A percentile compares a stretch with the other conserved stretches of the same genome.
Evolutionary conservation across 176 grass and related monocot species (phyloP).

Genomic region (Dactylis glomerata): DNA sequence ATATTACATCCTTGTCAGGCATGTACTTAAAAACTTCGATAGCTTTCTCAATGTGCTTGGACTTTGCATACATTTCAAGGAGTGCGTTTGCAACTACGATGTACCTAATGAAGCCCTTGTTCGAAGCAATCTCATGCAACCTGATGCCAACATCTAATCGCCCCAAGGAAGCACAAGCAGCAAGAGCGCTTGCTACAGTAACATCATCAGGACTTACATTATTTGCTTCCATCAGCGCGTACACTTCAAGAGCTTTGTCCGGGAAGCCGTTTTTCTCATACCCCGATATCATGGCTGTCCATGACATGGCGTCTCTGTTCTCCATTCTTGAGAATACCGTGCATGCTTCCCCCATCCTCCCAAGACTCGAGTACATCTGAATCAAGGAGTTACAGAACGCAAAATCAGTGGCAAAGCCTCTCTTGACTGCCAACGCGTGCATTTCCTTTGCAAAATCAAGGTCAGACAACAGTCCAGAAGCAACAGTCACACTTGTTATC

Average conservation of each 20-base stretch:
- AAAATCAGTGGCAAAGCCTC: constrained; percentile 57
- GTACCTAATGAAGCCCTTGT: constrained; percentile 45
- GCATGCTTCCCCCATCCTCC: constrained; percentile 52
- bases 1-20: constrained; percentile 78
- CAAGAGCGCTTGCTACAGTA: constrained; percentile 64
- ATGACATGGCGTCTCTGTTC: constrained; percentile 64
- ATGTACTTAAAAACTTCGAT: constrained; percentile 76
- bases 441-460: constrained; percentile 62
- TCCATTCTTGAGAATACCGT: constrained; percentile 71
- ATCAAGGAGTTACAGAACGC: constrained; percentile 76
- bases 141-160: constrained; percentile 67
- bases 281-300: constrained; percentile 96
- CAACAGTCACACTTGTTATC: constrained; percentile 72
- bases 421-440: constrained; percentile 73
- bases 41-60: constrained; percentile 70
- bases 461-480: constrained; percentile 45
- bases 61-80: constrained; percentile 91
- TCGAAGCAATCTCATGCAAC: constrained; percentile 64
- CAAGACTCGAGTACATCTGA: constrained; percentile 71
- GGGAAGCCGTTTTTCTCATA: constrained; percentile 80
- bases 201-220: constrained; percentile 69
- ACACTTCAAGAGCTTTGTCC: constrained; percentile 77
- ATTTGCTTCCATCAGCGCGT: constrained; percentile 64
- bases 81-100: constrained; percentile 61
- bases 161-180: constrained; percentile 69